Evolutionary conservation across 306 rosid genomes (phyloP), one percentile per base, ranked within the genome.

Genomic region (Malus asiatica): DNA sequence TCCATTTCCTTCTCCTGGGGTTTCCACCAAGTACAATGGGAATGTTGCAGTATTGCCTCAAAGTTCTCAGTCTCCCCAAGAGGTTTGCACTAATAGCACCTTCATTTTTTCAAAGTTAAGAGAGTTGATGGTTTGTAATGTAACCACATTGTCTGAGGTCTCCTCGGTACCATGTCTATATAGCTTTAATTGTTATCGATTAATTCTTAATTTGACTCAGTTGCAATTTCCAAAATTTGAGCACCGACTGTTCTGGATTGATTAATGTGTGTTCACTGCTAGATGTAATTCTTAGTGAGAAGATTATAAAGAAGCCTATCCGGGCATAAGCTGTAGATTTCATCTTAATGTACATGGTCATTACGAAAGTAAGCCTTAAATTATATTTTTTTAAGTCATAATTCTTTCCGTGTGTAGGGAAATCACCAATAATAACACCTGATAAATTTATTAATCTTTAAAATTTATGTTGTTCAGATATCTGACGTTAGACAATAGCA

Each of bases 21-120:
- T 88, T 75, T 83, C 88, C 44, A 53, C 93, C 63, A 90, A 90
- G 88, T 89, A 90, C 87, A 90, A 86, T 71, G 91, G 92, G 71
- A 92, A 83, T 88, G 89, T 88, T 67, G 74, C 92, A 2, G 88
- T 84, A 72, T 78, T 95, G 87, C 89, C 97, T 66, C 81, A 92
- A 40, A 89, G 80, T 76, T 85, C 93, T 69, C 96, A 92, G 81
- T 82, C 97, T 80, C 91, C 88, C 67, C 99, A 88, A 89, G 97
- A 95, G 96, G 99, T 95, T 83, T 64, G 84, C 75, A 40, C 45
- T 32, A 29, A 65, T 68, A 71, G 57, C 20, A 48, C 20, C 55
- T 48, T 48, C 55, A 48, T 48, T 48, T 45, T 48, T 15, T 48
- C 8, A 15, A 48, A 48, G 55, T 48, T 15, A 48, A 15, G 55